phyloP scores from a whole-genome alignment of 805 yeast genomes.

The Saccharomycopsis schoenii region DNA sequence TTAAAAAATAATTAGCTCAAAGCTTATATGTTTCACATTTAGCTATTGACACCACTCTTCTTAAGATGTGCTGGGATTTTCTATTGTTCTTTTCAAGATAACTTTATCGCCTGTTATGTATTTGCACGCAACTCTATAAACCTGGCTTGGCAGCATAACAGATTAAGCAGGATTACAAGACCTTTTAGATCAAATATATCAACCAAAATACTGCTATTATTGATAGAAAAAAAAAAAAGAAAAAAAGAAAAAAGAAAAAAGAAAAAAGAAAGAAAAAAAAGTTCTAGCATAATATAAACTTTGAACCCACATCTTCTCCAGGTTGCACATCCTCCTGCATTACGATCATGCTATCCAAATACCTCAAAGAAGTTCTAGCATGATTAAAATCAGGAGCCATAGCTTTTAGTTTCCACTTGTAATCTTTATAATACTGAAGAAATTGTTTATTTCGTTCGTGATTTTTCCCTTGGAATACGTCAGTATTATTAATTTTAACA shows the following conservation, averaged over 20 bases:
- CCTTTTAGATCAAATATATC: too few species aligned
- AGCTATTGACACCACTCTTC: too few species aligned
- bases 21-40: too few species aligned
- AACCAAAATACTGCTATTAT: too few species aligned
- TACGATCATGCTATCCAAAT: slow-evolving; percentile 13
- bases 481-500: not conserved
- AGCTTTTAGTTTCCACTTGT: slow-evolving; percentile 17
- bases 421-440: slow-evolving; percentile 12
- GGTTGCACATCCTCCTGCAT: slow-evolving; percentile 6
- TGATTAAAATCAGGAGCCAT: slow-evolving; percentile 19
- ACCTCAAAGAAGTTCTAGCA: slow-evolving; percentile 14
- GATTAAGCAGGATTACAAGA: too few species aligned
- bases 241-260: not conserved
- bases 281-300: not conserved
- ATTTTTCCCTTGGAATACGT: not conserved
- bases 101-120: too few species aligned
- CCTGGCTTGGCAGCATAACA: too few species aligned
- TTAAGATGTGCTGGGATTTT: too few species aligned
- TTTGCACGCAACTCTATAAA: too few species aligned
- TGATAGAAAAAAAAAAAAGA: too few species aligned
- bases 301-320: not conserved
- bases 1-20: too few species aligned
- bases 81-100: too few species aligned
- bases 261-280: not conserved
- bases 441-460: slow-evolving; percentile 3